phyloP scores from a whole-genome alignment of 2,329 filamentous ascomycete genomes.

The Botrytis byssoidea region DNA sequence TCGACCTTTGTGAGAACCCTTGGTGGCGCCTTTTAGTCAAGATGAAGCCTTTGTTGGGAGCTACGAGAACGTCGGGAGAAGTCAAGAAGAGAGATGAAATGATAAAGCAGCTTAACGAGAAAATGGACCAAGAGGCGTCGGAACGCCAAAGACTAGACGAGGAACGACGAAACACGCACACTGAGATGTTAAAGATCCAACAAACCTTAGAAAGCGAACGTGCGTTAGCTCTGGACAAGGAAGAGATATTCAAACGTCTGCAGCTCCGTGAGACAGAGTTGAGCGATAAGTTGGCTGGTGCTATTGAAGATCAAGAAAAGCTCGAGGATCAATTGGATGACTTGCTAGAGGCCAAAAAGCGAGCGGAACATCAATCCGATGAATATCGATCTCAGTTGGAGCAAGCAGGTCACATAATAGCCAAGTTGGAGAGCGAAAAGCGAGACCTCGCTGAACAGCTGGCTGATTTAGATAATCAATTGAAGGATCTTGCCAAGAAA shows the following conservation, averaged over 20 bases:
- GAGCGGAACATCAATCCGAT: conserved; percentile 80
- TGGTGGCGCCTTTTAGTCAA: conserved; percentile 97
- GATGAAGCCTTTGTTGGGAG: conserved; percentile 92
- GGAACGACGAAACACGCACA: conserved; percentile 80
- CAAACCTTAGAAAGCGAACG: conserved; percentile 94
- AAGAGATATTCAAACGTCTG: conserved; percentile 97
- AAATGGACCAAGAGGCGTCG: conserved; percentile 73
- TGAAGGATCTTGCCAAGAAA: conserved; percentile 67
- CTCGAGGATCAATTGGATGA: conserved; percentile 92
- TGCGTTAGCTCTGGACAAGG: conserved; percentile 93
- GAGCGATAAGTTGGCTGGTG: conserved; percentile 86
- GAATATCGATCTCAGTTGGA: conserved; percentile 79
- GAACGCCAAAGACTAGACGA: conserved; percentile 83
- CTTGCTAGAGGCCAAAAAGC: conserved; percentile 84
- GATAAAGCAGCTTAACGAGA: conserved; percentile 82
- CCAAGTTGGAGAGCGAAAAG: conserved; percentile 83
- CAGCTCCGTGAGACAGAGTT: conserved; percentile 89
- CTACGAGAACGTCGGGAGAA: conserved; percentile 86
- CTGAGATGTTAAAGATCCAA: conserved; percentile 85
- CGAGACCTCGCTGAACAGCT: conserved; percentile 67
- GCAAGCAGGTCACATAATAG: conserved; percentile 85
- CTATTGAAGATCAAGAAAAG: conserved; percentile 89
- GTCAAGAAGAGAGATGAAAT: conserved; percentile 94
- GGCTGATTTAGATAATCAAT: conserved; percentile 65
- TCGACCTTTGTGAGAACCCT: conserved; percentile 84